These are phyloP conservation scores for Cucumis sativus DNA, from an alignment of 306 rosid species.

Conservation along the genomic window DNA sequence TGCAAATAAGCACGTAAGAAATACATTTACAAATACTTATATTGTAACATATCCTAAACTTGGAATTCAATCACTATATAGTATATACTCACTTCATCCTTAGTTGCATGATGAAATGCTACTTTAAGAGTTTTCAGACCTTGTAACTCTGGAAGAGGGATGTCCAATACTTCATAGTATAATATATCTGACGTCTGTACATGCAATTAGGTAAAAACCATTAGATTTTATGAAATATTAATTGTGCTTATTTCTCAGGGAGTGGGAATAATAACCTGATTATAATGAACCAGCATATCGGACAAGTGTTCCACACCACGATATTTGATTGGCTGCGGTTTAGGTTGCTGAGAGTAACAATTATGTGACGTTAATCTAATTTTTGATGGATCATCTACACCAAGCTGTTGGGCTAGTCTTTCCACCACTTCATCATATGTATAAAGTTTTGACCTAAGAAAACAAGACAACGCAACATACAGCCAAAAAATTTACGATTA, in stretches of 20 bases:
- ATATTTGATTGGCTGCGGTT: constrained; percentile 79
- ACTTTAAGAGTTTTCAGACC: constrained; percentile 84
- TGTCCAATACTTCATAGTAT: constrained; percentile 83
- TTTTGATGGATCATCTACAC: constrained; percentile 72
- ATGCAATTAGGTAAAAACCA: neutral
- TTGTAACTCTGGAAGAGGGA: constrained; percentile 90
- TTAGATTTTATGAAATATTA: neutral
- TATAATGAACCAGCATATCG: constrained; percentile 86
- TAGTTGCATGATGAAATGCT: constrained; percentile 74
- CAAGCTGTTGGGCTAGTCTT: constrained; percentile 68
- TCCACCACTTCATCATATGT: constrained; percentile 91
- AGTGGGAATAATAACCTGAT: constrained; percentile 44
- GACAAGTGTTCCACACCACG: constrained; percentile 74
- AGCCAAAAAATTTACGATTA: neutral
- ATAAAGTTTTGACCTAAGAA: constrained; percentile 59
- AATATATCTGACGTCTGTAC: constrained; percentile 72
- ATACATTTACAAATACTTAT: neutral
- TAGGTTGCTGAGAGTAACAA: constrained; percentile 91
- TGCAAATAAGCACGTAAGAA: neutral
- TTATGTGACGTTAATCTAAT: constrained; percentile 80
- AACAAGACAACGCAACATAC: constrained; percentile 5
- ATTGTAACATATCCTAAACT: neutral
- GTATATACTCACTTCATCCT: constrained; percentile 64
- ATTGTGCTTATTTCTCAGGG: constrained; percentile 8
- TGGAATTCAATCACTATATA: neutral